These are phyloP conservation scores for Corchorus capsularis DNA, from an alignment of 345 rosid species.

Conservation along the genomic window DNA sequence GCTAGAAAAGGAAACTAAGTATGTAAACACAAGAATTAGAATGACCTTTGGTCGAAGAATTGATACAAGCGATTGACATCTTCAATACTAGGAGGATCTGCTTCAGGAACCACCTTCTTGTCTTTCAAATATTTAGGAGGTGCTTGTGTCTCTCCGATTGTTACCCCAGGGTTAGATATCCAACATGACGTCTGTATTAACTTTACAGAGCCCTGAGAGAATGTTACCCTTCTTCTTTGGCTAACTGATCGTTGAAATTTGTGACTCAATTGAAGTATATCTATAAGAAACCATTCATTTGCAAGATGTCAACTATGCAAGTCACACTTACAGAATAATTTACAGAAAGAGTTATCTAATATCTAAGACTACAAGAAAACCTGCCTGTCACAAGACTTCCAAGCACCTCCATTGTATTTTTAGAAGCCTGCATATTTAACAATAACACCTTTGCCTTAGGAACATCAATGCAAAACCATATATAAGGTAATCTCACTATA, in stretches of 20 bases:
- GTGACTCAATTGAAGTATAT: not conserved
- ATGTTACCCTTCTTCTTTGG: slow-evolving; percentile 24
- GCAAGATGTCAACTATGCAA: slow-evolving; percentile 2
- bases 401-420: not conserved
- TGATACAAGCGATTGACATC: slow-evolving; percentile 62
- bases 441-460: not conserved
- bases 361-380: not conserved
- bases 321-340: slow-evolving; percentile 6
- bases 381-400: slow-evolving; percentile 17
- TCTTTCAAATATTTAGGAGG: slow-evolving; percentile 47
- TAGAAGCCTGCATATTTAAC: slow-evolving; percentile 10
- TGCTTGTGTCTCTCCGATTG: slow-evolving; percentile 32
- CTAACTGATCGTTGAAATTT: slow-evolving; percentile 23
- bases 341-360: not conserved
- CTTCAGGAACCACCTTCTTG: slow-evolving; percentile 69
- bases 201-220: slow-evolving; percentile 34
- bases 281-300: not conserved
- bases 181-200: slow-evolving; percentile 59
- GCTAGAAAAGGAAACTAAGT: slow-evolving; percentile 1
- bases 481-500: not conserved
- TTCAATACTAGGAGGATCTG: slow-evolving; percentile 69
- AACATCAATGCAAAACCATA: not conserved
- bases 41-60: slow-evolving; percentile 72
- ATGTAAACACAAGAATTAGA: not conserved
- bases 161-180: slow-evolving; percentile 49